Percentiles rank a stretch among this genome's conserved stretches.
phyloP scores from a whole-genome alignment of 116 monocot genomes.

The Papilionanthe hybrid region DNA sequence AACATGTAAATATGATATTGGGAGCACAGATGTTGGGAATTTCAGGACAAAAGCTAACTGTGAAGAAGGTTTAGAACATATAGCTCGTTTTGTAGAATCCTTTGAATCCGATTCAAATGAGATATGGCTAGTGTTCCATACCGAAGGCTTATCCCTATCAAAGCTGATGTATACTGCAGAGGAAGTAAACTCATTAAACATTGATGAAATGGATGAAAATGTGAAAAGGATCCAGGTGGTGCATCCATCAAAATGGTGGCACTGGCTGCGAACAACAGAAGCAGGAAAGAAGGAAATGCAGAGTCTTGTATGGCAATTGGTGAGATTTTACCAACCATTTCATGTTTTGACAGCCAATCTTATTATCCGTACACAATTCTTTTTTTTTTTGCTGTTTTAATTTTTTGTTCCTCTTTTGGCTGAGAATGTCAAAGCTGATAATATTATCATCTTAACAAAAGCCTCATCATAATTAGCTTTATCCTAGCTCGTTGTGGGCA shows the following conservation, averaged over 20 bases:
- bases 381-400: neutral
- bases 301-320: conserved; percentile 71
- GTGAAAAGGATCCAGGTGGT: conserved; percentile 38
- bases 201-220: conserved; percentile 29
- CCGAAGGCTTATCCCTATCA: conserved; percentile 78
- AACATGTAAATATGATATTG: conserved; percentile 11
- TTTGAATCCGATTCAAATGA: conserved; percentile 75
- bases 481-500: neutral
- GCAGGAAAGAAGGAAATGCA: conserved; percentile 66
- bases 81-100: conserved; percentile 89
- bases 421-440: neutral
- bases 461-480: neutral
- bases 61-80: conserved; percentile 69
- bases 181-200: conserved; percentile 28
- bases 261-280: conserved; percentile 78
- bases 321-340: conserved; percentile 14
- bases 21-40: conserved; percentile 9
- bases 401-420: neutral
- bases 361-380: neutral
- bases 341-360: neutral
- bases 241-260: conserved; percentile 87
- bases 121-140: conserved; percentile 83
- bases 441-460: neutral
- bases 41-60: conserved; percentile 7
- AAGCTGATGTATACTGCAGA: conserved; percentile 71